Conservation (phyloP, 192 early-diverging fungal species). For the Obelidium mucronatum region DNA sequence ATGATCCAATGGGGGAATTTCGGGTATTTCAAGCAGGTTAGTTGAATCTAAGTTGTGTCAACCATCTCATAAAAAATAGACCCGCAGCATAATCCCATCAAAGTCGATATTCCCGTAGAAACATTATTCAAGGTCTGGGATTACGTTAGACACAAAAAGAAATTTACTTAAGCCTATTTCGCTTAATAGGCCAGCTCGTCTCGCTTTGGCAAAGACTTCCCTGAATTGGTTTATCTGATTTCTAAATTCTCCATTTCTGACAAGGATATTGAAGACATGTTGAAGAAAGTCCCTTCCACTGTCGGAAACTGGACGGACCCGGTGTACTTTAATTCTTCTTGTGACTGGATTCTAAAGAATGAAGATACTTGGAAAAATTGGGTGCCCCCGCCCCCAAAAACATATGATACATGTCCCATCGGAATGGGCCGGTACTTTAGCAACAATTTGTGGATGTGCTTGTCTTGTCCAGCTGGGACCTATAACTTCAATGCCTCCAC, state of each 20-base stretch:
- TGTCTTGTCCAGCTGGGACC: constrained; percentile 23
- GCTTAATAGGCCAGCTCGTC: not conserved
- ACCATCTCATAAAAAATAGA: not conserved
- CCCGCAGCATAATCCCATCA: not conserved
- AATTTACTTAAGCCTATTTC: no score
- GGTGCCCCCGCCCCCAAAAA: constrained; percentile 8
- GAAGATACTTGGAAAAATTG: constrained; percentile 20
- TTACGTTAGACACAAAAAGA: no score
- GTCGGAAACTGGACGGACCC: not conserved
- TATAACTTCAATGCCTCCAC: constrained; percentile 18
- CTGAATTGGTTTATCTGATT: constrained; percentile 5
- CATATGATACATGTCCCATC: constrained; percentile 1
- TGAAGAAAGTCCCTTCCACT: not conserved
- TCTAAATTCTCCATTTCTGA: constrained; percentile 9
- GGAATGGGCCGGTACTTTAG: constrained; percentile 29
- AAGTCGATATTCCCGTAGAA: constrained; percentile 14
- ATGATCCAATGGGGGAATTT: constrained; percentile 1
- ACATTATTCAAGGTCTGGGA: constrained; percentile 17
- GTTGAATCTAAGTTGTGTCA: not conserved
- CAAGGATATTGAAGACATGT: constrained; percentile 3
- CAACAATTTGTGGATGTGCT: constrained; percentile 3
- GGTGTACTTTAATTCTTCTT: not conserved
- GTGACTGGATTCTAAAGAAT: constrained; percentile 16
- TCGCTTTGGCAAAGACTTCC: constrained; percentile 14
- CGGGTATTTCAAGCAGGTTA: not conserved